These are phyloP conservation scores for Xylaria venustula DNA, from an alignment of 495 filamentous ascomycete genomes.

Conservation along the genomic window DNA sequence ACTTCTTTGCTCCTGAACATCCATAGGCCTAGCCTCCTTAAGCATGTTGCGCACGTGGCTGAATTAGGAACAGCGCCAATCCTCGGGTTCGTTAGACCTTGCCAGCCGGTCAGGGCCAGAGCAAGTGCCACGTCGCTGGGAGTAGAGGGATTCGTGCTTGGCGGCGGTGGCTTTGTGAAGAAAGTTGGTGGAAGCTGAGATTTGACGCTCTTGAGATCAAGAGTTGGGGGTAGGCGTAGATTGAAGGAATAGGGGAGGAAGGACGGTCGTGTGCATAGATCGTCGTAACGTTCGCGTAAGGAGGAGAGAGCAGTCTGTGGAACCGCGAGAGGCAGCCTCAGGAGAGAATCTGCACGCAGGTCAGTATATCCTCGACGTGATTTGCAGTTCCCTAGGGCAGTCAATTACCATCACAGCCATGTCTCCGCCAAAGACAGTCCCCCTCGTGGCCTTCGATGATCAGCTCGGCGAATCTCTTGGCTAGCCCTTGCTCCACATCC, in stretches of 20 bases:
- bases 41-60: slow-evolving; percentile 79
- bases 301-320: slow-evolving; percentile 52
- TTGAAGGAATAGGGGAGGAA: slow-evolving; percentile 55
- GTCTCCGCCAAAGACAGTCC: slow-evolving; percentile 81
- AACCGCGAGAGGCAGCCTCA: slow-evolving; percentile 55
- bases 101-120: slow-evolving; percentile 86
- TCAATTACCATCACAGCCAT: slow-evolving; percentile 72
- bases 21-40: slow-evolving; percentile 89
- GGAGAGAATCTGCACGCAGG: slow-evolving; percentile 37
- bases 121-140: slow-evolving; percentile 67
- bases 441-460: slow-evolving; percentile 77
- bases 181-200: slow-evolving; percentile 46
- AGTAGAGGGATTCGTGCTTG: slow-evolving; percentile 21
- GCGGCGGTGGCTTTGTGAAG: slow-evolving; percentile 40
- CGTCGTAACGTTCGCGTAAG: slow-evolving; percentile 62
- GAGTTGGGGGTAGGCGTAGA: slow-evolving; percentile 42
- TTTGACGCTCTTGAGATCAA: slow-evolving; percentile 51
- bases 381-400: slow-evolving; percentile 42
- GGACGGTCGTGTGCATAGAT: slow-evolving; percentile 42
- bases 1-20: slow-evolving; percentile 71
- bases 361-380: slow-evolving; percentile 23
- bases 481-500: slow-evolving; percentile 64
- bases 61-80: slow-evolving; percentile 59
- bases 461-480: slow-evolving; percentile 71
- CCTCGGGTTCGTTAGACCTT: slow-evolving; percentile 61